Conservation (phyloP, 108 stramenopile genomes). For the Fragilariopsis cylindrus region DNA sequence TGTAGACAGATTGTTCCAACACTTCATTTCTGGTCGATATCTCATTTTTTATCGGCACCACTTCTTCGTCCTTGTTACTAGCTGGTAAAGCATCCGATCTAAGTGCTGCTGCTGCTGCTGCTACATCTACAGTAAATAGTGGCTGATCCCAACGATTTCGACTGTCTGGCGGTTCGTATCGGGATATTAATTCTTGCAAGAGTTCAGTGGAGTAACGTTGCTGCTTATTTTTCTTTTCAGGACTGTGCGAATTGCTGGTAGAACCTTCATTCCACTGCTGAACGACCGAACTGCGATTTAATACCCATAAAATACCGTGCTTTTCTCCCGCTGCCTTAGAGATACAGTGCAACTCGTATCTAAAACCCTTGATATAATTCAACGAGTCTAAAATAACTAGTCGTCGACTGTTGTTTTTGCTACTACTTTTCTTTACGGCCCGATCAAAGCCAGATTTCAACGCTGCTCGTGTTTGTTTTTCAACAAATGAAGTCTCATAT, state of each 20-base stretch:
- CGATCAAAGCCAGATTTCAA: conserved; percentile 79
- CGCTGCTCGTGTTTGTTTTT: conserved; percentile 79
- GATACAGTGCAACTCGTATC: conserved; percentile 88
- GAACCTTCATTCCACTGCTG: conserved; percentile 58
- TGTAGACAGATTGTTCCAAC: conserved; percentile 52
- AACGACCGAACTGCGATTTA: conserved; percentile 45
- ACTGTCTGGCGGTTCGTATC: conserved; percentile 88
- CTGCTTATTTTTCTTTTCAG: neutral
- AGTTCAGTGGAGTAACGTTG: conserved; percentile 46
- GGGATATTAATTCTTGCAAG: conserved; percentile 66
- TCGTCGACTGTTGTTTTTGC: conserved; percentile 23
- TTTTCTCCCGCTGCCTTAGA: conserved; percentile 73
- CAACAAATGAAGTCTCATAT: conserved; percentile 58
- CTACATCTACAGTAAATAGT: conserved; percentile 68
- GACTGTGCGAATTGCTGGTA: neutral
- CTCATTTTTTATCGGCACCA: neutral
- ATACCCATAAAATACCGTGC: conserved; percentile 84
- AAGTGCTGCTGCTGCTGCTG: conserved; percentile 13
- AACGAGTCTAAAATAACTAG: conserved; percentile 86
- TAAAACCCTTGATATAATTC: conserved; percentile 92
- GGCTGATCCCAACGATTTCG: conserved; percentile 91
- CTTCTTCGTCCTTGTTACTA: conserved; percentile 45
- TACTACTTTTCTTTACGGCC: conserved; percentile 28
- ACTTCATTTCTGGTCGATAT: conserved; percentile 30
- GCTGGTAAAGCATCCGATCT: neutral